Evolutionary conservation across 176 grass and related monocot genomes (phyloP).

Genomic region (Phoenix roebelenii): DNA sequence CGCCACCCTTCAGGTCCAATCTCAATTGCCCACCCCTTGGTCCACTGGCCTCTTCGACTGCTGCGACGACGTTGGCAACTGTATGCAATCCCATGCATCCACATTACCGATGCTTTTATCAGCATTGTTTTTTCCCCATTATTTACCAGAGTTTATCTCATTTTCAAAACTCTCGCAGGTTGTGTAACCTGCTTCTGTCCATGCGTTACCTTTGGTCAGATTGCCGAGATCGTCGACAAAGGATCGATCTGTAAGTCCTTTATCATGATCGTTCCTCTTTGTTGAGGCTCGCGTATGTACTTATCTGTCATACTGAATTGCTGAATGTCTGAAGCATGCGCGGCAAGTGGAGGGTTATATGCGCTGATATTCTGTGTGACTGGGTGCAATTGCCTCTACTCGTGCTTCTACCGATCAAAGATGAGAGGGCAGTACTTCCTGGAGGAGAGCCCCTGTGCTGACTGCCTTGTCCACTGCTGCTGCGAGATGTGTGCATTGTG

Average conservation of each 20-base stretch:
- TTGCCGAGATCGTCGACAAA: background rate
- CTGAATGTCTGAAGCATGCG: background rate
- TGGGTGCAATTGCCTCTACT: constrained; percentile 1
- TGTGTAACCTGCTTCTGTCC: constrained; percentile 23
- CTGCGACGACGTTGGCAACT: constrained; percentile 33
- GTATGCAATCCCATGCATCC: constrained; percentile 12
- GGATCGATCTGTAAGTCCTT: background rate
- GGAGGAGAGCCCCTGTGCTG: constrained; percentile 11
- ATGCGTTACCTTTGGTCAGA: constrained; percentile 6
- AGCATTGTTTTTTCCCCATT: too few relatives aligned
- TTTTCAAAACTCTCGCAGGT: constrained; percentile 1
- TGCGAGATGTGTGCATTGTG: constrained; percentile 3
- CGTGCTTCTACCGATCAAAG: constrained; percentile 12
- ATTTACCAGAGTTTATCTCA: too few relatives aligned
- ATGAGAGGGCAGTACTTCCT: constrained; percentile 3
- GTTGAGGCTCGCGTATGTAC: background rate
- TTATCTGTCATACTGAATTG: background rate
- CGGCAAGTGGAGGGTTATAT: background rate
- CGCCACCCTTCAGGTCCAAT: background rate
- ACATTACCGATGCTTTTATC: too few relatives aligned
- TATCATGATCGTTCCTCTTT: background rate
- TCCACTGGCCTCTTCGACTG: constrained; percentile 38
- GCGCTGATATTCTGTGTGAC: background rate
- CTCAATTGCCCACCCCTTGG: constrained; percentile 14
- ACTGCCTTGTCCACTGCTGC: constrained; percentile 11